Conservation (phyloP, 768 basidiomycete genomes). For the Hericium rajendrae region DNA sequence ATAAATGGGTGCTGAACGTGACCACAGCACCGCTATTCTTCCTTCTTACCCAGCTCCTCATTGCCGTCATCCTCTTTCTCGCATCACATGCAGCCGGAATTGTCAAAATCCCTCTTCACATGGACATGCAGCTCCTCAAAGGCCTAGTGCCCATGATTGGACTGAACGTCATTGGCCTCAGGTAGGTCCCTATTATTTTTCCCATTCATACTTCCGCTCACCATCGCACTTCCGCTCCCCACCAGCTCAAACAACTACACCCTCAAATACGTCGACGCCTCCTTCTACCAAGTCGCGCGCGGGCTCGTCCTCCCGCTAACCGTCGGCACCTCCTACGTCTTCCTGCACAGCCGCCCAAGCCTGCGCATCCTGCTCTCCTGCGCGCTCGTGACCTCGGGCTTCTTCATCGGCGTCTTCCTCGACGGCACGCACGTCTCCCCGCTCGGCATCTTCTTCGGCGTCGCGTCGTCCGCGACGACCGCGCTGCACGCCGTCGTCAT, state of each 20-base stretch:
- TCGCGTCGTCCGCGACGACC: constrained; percentile 77
- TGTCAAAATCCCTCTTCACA: constrained; percentile 54
- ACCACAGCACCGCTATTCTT: constrained; percentile 79
- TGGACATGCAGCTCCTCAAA: constrained; percentile 58
- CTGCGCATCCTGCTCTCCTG: constrained; percentile 67
- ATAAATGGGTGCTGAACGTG: constrained; percentile 83
- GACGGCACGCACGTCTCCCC: constrained; percentile 51
- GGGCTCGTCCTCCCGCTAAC: constrained; percentile 93
- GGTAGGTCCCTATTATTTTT: constrained; percentile 32
- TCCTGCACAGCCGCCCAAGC: constrained; percentile 72
- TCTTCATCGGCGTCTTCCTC: constrained; percentile 81
- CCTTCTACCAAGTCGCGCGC: constrained; percentile 92
- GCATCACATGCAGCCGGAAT: constrained; percentile 51
- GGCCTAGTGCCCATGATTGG: constrained; percentile 67
- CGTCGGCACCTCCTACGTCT: constrained; percentile 72
- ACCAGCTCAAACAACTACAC: constrained; percentile 81
- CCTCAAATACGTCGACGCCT: constrained; percentile 89
- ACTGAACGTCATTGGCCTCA: constrained; percentile 76
- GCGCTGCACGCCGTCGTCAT: constrained; percentile 91
- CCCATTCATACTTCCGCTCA: constrained; percentile 4
- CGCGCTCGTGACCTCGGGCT: constrained; percentile 79
- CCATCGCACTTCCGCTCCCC: background rate
- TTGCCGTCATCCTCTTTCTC: constrained; percentile 71
- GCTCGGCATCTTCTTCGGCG: constrained; percentile 71
- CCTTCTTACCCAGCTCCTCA: constrained; percentile 68